Percentiles rank a stretch among this genome's conserved stretches.
These are phyloP conservation scores for Blastocystis sp. DNA, from an alignment of 352 stramenopile genomes.

Conservation along the genomic window DNA sequence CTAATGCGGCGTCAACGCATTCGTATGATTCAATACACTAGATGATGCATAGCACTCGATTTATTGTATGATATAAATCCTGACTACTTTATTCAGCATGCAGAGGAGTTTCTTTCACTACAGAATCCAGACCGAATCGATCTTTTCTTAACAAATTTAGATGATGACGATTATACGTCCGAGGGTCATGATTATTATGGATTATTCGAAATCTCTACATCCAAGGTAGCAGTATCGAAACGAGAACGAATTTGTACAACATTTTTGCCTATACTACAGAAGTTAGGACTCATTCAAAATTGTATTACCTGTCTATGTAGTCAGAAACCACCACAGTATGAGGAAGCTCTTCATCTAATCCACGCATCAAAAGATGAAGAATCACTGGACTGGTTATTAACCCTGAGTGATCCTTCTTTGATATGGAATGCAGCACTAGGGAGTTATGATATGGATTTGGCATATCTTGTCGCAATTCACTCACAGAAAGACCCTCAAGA, in stretches of 20 bases:
- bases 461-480: not conserved
- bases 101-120: not conserved
- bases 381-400: slow-evolving; percentile 1
- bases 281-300: not conserved
- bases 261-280: not conserved
- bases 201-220: not conserved
- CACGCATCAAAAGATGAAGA: not conserved
- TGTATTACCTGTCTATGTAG: slow-evolving; percentile 11
- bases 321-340: slow-evolving; percentile 8
- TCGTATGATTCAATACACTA: not conserved
- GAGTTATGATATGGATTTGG: slow-evolving; percentile 38
- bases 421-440: slow-evolving; percentile 5
- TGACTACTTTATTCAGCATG: not conserved
- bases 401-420: not conserved
- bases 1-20: slow-evolving; percentile 53
- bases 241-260: not conserved
- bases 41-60: not conserved
- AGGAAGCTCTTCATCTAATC: not conserved
- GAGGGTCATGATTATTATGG: slow-evolving; percentile 13
- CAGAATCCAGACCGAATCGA: not conserved
- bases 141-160: slow-evolving; percentile 25
- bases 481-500: slow-evolving; percentile 28
- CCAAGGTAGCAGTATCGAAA: not conserved
- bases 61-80: slow-evolving; percentile 41
- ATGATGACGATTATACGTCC: not conserved